Conservation (phyloP, 192 early-diverging fungal genomes). For the Phycomyces nitens region DNA sequence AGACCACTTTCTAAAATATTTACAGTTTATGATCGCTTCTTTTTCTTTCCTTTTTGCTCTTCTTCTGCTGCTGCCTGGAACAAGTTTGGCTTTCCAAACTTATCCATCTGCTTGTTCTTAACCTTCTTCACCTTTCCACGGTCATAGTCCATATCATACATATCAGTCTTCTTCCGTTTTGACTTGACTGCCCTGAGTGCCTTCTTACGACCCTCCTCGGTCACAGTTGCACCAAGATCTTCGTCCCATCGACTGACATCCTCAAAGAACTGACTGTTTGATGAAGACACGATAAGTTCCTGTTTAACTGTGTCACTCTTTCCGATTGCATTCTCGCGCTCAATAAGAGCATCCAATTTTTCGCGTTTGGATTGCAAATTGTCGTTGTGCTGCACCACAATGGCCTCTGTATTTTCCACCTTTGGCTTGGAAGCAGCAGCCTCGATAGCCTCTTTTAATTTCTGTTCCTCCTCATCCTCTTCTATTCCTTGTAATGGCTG, state of each 20-base stretch:
- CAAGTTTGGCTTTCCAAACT: slow-evolving; percentile 37
- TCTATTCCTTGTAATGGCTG: not conserved
- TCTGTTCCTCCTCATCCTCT: slow-evolving; percentile 42
- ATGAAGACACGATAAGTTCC: slow-evolving; percentile 26
- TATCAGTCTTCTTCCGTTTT: slow-evolving; percentile 49
- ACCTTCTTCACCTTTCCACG: slow-evolving; percentile 71
- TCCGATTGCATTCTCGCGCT: slow-evolving; percentile 46
- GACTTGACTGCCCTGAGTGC: slow-evolving; percentile 46
- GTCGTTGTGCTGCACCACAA: slow-evolving; percentile 47
- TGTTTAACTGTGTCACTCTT: slow-evolving; percentile 41
- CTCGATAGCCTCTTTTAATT: slow-evolving; percentile 24
- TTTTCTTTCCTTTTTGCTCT: slow-evolving; percentile 9
- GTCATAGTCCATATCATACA: slow-evolving; percentile 70
- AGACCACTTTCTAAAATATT: not conserved
- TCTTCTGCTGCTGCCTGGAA: slow-evolving; percentile 45
- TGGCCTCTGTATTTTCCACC: slow-evolving; percentile 40
- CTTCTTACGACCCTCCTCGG: slow-evolving; percentile 31
- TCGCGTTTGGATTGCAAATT: slow-evolving; percentile 39
- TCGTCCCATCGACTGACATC: slow-evolving; percentile 33
- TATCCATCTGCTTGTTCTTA: slow-evolving; percentile 52
- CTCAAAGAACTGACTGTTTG: slow-evolving; percentile 35
- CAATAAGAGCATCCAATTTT: slow-evolving; percentile 42
- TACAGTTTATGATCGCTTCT: slow-evolving; percentile 2
- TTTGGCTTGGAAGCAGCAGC: slow-evolving; percentile 41
- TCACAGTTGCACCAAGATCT: slow-evolving; percentile 18